Evolutionary conservation across 345 rosid species (phyloP), one percentile per base, ranked within the genome.

Genomic region (Iberis pinnata): DNA sequence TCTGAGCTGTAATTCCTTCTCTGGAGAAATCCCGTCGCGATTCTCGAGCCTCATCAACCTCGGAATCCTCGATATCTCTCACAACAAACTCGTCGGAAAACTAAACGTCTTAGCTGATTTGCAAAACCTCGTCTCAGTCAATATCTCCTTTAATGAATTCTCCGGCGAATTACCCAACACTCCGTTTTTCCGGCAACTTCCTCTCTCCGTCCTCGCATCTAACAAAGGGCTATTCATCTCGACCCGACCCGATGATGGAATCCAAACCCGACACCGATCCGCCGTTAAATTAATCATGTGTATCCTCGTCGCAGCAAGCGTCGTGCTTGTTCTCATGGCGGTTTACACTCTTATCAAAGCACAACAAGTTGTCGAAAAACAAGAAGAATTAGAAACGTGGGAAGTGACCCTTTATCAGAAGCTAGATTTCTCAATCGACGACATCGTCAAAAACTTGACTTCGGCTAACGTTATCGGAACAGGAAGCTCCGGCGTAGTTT

Each of bases 401-500:
- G 84, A 82, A 64, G 78, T 87, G 58, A 81, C 82, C 9, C 71
- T 87, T 18, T 90, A 80, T 65, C 96, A 90, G 59, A 90, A 90
- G 66, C 82, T 87, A 1, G 92, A 84, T 4, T 80, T 87, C 69
- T 81, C 96, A 1, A 68, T 87, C 12, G 89, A 80, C 43, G 93
- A 84, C 58, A 67, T 84, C 29, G 70, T 88, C 11, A 64, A 53
- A 29, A 73, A 81, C 43, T 69, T 90, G 19, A 82, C 82, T 13
- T 82, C 96, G 5, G 69, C 89, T 0, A 90, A 87, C 61, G 96
- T 90, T 41, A 87, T 90, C 22, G 98, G 98, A 48, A 90, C 95
- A 0, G 98, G 98, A 36, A 84, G 98, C 79, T 90, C 98, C 1
- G 98, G 98, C 27, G 96, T 90, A 1, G 98, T 90, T 0, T 84